phyloP scores from a whole-genome alignment of 108 stramenopile genomes.

The Skeletonema grethae region DNA sequence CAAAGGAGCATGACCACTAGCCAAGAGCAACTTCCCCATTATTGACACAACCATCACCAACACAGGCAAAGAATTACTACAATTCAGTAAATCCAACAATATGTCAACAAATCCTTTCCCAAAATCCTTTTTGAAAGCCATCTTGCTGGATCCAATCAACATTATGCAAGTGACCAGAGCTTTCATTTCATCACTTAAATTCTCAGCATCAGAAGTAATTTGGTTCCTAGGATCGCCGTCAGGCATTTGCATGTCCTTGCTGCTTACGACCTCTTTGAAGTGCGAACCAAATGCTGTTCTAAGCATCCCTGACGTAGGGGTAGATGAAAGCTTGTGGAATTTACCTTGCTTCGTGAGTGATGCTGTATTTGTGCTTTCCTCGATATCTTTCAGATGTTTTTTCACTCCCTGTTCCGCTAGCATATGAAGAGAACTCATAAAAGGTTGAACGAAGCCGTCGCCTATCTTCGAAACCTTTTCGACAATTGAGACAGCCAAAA shows the following conservation, averaged over 20 bases:
- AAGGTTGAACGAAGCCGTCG: slow-evolving; percentile 48
- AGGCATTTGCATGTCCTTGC: slow-evolving; percentile 12
- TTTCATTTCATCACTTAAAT: slow-evolving; percentile 10
- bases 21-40: slow-evolving; percentile 67
- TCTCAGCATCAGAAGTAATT: slow-evolving; percentile 19
- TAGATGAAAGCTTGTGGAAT: slow-evolving; percentile 48
- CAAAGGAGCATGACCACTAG: slow-evolving; percentile 42
- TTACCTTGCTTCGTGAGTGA: slow-evolving; percentile 47
- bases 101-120: slow-evolving; percentile 61
- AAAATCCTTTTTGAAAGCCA: slow-evolving; percentile 54
- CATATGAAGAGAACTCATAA: slow-evolving; percentile 48
- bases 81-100: slow-evolving; percentile 64
- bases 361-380: slow-evolving; percentile 9
- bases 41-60: slow-evolving; percentile 63
- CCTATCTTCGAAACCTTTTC: slow-evolving; percentile 42
- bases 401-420: slow-evolving; percentile 47
- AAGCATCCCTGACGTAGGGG: slow-evolving; percentile 70
- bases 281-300: slow-evolving; percentile 46
- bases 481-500: slow-evolving; percentile 59
- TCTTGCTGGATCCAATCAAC: slow-evolving; percentile 54
- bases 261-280: slow-evolving; percentile 17
- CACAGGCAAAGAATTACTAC: slow-evolving; percentile 60
- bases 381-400: slow-evolving; percentile 40
- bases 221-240: slow-evolving; percentile 10
- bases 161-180: slow-evolving; percentile 34